These are phyloP conservation scores for Hypoxylon sp. DNA, from an alignment of 2,329 filamentous ascomycete genomes.

Conservation along the genomic window DNA sequence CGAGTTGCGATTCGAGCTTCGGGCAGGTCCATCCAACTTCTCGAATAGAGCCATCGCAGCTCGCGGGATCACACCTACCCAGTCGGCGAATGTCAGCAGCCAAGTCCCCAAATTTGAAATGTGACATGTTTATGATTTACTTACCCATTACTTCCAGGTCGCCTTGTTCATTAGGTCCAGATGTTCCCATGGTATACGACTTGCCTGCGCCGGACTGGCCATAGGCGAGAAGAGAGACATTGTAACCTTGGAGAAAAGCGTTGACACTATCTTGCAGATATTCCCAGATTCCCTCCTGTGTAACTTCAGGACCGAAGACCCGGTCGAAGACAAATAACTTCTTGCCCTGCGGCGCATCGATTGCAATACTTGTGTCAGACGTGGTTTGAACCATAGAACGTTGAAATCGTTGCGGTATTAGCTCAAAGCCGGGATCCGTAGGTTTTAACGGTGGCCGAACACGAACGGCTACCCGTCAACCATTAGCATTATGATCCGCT, in stretches of 20 bases:
- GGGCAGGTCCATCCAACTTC: conserved; percentile 75
- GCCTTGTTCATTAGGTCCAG: conserved; percentile 83
- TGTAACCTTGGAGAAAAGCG: conserved; percentile 95
- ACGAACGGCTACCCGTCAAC: conserved; percentile 78
- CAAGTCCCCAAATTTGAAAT: not conserved
- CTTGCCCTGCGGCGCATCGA: conserved; percentile 91
- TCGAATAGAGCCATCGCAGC: conserved; percentile 91
- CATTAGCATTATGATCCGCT: conserved; percentile 23
- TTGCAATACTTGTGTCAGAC: conserved; percentile 84
- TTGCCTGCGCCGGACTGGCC: conserved; percentile 98
- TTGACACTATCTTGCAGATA: conserved; percentile 91
- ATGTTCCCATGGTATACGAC: conserved; percentile 99
- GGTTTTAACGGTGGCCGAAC: conserved; percentile 88
- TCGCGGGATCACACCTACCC: conserved; percentile 92
- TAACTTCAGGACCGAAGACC: conserved; percentile 86
- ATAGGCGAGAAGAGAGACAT: conserved; percentile 96
- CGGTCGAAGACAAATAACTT: conserved; percentile 98
- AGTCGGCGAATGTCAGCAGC: conserved; percentile 34
- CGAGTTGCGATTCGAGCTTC: conserved; percentile 71
- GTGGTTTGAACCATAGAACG: conserved; percentile 92
- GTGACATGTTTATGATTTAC: conserved; percentile 52
- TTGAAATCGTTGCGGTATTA: conserved; percentile 96
- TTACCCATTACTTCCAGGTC: conserved; percentile 83
- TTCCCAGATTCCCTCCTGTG: conserved; percentile 93
- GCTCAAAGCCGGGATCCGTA: conserved; percentile 90